Conservation (phyloP, 805 yeast species). For the Metschnikowia lachancei region DNA sequence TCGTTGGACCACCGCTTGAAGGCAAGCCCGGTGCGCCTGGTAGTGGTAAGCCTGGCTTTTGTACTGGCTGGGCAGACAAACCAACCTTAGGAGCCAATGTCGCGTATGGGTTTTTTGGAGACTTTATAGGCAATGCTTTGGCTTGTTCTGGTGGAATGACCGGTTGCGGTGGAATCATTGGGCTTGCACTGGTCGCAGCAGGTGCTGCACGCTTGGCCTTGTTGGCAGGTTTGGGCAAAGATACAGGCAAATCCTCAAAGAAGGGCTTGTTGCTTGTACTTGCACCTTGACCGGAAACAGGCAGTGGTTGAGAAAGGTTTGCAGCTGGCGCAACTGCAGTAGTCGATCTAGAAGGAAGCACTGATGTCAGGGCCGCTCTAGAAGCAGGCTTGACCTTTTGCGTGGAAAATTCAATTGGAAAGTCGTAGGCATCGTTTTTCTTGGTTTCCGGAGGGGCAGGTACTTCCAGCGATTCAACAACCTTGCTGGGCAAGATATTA, state of each 20-base stretch:
- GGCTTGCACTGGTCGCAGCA: slow-evolving; percentile 18
- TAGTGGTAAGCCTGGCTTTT: background rate
- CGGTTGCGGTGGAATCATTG: slow-evolving; percentile 11
- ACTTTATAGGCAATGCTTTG: slow-evolving; percentile 23
- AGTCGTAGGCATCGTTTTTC: slow-evolving; percentile 72
- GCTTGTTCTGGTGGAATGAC: slow-evolving; percentile 13
- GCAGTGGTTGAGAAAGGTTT: background rate
- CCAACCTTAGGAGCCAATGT: slow-evolving; percentile 18
- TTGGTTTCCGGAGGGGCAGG: background rate
- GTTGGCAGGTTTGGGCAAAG: slow-evolving; percentile 27
- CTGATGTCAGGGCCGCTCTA: slow-evolving; percentile 24
- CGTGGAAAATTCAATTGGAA: slow-evolving; percentile 56
- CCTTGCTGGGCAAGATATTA: slow-evolving; percentile 3
- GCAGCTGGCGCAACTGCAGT: slow-evolving; percentile 1
- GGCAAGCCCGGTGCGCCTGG: slow-evolving; percentile 1
- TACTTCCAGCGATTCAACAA: background rate
- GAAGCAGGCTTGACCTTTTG: slow-evolving; percentile 40
- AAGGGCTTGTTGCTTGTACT: slow-evolving; percentile 39
- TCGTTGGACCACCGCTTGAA: slow-evolving; percentile 1
- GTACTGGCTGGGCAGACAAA: slow-evolving; percentile 4
- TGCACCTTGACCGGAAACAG: background rate
- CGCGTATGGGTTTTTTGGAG: slow-evolving; percentile 32
- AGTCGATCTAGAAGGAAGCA: background rate
- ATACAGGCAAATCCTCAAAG: slow-evolving; percentile 57
- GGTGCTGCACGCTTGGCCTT: slow-evolving; percentile 32